Percentiles rank a stretch among this genome's conserved stretches.
Evolutionary conservation across 2,329 filamentous ascomycete genomes (phyloP).

Genomic region (Cercospora beticola): DNA sequence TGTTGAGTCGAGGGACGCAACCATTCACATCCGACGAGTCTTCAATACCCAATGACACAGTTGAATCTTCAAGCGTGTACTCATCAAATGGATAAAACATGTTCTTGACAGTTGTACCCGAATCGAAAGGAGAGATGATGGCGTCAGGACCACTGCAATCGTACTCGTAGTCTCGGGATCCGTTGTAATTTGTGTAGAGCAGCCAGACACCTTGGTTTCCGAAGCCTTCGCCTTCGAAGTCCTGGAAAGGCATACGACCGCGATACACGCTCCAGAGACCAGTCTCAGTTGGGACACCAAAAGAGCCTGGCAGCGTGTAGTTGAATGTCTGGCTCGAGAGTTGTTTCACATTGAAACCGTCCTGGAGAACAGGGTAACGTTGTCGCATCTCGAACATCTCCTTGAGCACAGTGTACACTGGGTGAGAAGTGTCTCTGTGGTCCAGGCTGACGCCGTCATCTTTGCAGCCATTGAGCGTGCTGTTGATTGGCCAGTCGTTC

Average conservation of each 20-base stretch:
- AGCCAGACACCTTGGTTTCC: conserved; percentile 55
- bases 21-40: conserved; percentile 53
- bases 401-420: conserved; percentile 61
- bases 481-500: conserved; percentile 57
- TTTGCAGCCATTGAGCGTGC: conserved; percentile 55
- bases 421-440: conserved; percentile 62
- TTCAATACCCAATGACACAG: conserved; percentile 49
- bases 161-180: conserved; percentile 55
- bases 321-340: conserved; percentile 58
- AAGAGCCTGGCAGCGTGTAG: conserved; percentile 54
- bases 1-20: conserved; percentile 54
- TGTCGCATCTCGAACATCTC: conserved; percentile 61
- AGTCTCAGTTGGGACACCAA: conserved; percentile 54
- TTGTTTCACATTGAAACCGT: conserved; percentile 57
- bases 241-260: conserved; percentile 53
- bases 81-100: conserved; percentile 63
- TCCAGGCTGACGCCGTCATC: conserved; percentile 59
- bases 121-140: conserved; percentile 57
- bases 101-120: conserved; percentile 59
- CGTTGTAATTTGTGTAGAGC: conserved; percentile 52
- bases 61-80: conserved; percentile 51
- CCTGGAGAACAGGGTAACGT: conserved; percentile 58
- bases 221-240: conserved; percentile 44
- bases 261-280: conserved; percentile 62
- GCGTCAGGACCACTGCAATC: conserved; percentile 55